A percentile compares a stretch with the other conserved stretches of the same genome.
phyloP scores from a whole-genome alignment of 176 grass and related monocot genomes.

The Carex parvula region DNA sequence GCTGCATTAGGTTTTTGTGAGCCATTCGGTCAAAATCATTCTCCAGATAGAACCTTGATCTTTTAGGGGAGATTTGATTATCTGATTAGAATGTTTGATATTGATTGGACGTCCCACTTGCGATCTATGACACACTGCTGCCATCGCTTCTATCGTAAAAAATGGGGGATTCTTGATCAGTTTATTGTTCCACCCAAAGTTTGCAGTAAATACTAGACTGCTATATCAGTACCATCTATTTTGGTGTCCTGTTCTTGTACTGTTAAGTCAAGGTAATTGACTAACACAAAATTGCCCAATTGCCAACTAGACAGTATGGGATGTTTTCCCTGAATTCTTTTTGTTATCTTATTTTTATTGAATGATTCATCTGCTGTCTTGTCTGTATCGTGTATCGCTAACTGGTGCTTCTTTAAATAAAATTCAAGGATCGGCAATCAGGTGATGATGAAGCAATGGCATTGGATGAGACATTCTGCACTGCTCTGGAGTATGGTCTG shows the following conservation, averaged over 20 bases:
- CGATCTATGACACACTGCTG: background rate
- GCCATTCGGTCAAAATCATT: background rate
- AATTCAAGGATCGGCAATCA: constrained; percentile 83
- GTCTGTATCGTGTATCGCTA: too few relatives aligned
- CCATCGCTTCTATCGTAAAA: background rate
- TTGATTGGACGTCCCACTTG: background rate
- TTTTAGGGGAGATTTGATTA: background rate
- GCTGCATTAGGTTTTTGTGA: background rate
- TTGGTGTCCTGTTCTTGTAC: background rate
- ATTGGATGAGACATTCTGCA: constrained; percentile 89
- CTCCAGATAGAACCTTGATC: background rate
- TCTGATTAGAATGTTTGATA: background rate
- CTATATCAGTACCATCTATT: background rate
- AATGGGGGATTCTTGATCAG: background rate
- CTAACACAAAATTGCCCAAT: background rate
- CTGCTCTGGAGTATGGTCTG: constrained; percentile 88
- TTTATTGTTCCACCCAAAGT: background rate
- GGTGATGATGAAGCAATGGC: constrained; percentile 99
- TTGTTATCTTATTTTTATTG: background rate
- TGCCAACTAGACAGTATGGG: background rate
- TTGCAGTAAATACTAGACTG: background rate
- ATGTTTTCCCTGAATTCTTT: background rate
- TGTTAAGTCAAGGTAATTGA: background rate
- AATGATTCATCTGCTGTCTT: too few relatives aligned
- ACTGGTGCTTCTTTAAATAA: background rate